Conservation (phyloP, 164 flowering plant genomes). For the Chimonanthus praecox region DNA sequence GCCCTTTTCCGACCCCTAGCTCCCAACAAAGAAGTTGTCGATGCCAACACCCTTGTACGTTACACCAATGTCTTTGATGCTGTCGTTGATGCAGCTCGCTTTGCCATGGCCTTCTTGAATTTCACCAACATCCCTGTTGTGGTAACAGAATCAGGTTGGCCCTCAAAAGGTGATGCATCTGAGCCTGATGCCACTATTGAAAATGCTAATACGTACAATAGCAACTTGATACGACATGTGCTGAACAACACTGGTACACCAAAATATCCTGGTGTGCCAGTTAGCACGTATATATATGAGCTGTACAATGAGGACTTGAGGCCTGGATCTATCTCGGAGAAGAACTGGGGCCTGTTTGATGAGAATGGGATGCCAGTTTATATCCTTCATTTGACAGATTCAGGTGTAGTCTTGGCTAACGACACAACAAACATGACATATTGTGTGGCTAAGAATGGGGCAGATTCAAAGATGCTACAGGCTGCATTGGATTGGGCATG, state of each 20-base stretch:
- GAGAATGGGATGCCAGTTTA: slow-evolving; percentile 62
- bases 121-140: slow-evolving; percentile 64
- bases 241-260: slow-evolving; percentile 86
- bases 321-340: slow-evolving; percentile 69
- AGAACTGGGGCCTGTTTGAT: slow-evolving; percentile 90
- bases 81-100: slow-evolving; percentile 79
- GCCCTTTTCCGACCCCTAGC: slow-evolving; percentile 77
- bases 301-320: slow-evolving; percentile 82
- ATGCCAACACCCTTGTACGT: slow-evolving; percentile 75
- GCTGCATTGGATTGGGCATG: slow-evolving; percentile 95
- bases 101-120: slow-evolving; percentile 69
- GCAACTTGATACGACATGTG: slow-evolving; percentile 74
- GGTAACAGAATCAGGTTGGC: slow-evolving; percentile 85
- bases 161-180: slow-evolving; percentile 64
- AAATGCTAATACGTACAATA: slow-evolving; percentile 82
- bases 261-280: slow-evolving; percentile 70
- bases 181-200: slow-evolving; percentile 71
- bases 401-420: slow-evolving; percentile 74
- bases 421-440: slow-evolving; percentile 84
- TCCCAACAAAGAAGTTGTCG: slow-evolving; percentile 87
- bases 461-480: slow-evolving; percentile 75
- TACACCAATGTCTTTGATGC: slow-evolving; percentile 89
- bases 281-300: slow-evolving; percentile 85
- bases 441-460: slow-evolving; percentile 60
- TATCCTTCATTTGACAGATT: slow-evolving; percentile 54